Conservation (phyloP, 257 asterid genomes). For the Nicotiana benthamiana region DNA sequence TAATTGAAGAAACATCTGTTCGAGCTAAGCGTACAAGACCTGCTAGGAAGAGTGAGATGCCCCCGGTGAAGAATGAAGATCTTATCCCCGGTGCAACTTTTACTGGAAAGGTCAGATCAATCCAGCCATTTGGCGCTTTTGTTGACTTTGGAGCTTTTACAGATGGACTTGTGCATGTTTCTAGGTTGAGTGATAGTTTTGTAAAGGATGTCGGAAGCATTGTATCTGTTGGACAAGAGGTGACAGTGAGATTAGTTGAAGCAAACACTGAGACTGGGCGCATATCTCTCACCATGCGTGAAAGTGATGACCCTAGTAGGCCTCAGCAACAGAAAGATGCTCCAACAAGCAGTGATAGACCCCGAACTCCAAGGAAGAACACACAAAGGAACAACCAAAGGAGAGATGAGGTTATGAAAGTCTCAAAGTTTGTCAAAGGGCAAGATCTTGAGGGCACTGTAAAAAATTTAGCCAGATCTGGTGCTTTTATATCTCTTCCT, state of each 20-base stretch:
- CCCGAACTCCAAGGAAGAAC: conserved; percentile 58
- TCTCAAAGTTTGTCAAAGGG: conserved; percentile 63
- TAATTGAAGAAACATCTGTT: conserved; percentile 21
- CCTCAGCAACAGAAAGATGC: conserved; percentile 43
- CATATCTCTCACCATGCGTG: conserved; percentile 87
- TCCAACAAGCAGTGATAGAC: conserved; percentile 33
- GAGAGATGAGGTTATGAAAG: conserved; percentile 46
- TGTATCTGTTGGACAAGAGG: conserved; percentile 91
- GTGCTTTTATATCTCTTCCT: conserved; percentile 86
- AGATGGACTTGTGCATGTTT: conserved; percentile 95
- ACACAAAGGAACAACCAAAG: conserved; percentile 42
- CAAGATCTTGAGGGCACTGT: conserved; percentile 88
- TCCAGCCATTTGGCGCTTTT: conserved; percentile 98
- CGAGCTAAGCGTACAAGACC: conserved; percentile 51
- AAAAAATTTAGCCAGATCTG: conserved; percentile 63
- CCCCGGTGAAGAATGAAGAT: conserved; percentile 75
- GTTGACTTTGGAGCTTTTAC: conserved; percentile 96
- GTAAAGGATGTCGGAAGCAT: conserved; percentile 81
- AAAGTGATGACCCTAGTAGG: conserved; percentile 40
- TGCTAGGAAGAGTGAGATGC: conserved; percentile 80
- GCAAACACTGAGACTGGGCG: conserved; percentile 68
- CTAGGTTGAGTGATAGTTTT: conserved; percentile 67
- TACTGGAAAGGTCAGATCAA: conserved; percentile 77
- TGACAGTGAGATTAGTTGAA: conserved; percentile 73
- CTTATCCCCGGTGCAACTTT: conserved; percentile 79